These are phyloP conservation scores for Globisporangium viniferum DNA, from an alignment of 352 stramenopile species.

Conservation along the genomic window DNA sequence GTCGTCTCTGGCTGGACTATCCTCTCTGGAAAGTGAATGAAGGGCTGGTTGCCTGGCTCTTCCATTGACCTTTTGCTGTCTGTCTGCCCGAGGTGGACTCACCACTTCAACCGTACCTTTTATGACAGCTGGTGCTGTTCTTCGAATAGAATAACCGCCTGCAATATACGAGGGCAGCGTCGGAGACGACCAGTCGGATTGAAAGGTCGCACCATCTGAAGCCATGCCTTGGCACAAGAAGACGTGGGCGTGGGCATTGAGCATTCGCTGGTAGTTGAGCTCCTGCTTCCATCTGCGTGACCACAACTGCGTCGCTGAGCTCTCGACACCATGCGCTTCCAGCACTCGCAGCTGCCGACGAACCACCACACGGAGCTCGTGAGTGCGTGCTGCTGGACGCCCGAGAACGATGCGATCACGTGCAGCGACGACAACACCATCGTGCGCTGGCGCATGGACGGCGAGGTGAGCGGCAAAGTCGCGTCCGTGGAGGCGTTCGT, in stretches of 20 bases:
- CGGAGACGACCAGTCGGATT: constrained; percentile 1
- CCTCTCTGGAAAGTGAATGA: neutral
- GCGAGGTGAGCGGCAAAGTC: constrained; percentile 72
- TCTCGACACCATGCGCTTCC: constrained; percentile 55
- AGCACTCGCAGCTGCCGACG: constrained; percentile 67
- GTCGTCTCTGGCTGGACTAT: neutral
- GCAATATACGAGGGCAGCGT: neutral
- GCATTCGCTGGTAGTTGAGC: neutral
- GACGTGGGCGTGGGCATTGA: neutral
- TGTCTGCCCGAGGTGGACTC: neutral
- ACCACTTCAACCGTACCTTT: neutral
- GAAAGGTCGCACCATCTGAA: neutral
- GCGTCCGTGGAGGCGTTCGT: constrained; percentile 74
- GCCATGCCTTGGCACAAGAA: neutral
- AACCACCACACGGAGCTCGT: constrained; percentile 83
- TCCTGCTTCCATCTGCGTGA: neutral
- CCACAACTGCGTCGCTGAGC: neutral
- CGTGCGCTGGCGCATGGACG: constrained; percentile 82
- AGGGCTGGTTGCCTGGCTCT: neutral
- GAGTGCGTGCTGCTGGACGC: constrained; percentile 83
- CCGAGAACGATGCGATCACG: constrained; percentile 86
- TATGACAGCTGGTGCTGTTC: neutral
- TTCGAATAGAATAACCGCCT: constrained; percentile 2
- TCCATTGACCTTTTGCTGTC: neutral
- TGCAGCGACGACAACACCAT: constrained; percentile 86